phyloP scores from a whole-genome alignment of 2,329 filamentous ascomycete species.

The Claviceps purpurea region DNA sequence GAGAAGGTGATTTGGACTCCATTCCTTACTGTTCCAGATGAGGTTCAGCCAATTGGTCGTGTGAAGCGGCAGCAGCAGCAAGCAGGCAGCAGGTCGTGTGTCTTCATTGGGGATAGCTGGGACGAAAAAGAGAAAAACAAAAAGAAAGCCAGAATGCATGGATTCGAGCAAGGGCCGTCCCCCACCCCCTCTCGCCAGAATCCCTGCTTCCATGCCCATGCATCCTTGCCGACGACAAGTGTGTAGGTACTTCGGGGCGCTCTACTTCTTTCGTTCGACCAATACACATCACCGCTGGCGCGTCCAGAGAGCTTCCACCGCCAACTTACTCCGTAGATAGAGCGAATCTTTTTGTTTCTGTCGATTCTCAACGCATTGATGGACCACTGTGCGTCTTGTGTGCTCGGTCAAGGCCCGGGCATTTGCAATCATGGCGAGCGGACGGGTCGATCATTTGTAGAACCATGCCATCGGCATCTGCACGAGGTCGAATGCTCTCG shows the following conservation, averaged over 20 bases:
- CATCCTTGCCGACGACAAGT: constrained; percentile 6
- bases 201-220: neutral
- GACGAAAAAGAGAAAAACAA: neutral
- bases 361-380: constrained; percentile 1
- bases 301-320: neutral
- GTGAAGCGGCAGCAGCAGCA: no score
- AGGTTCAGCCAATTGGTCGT: neutral
- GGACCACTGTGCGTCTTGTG: constrained; percentile 1
- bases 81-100: neutral
- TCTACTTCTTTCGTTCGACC: constrained; percentile 4
- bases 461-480: constrained; percentile 3
- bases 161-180: neutral
- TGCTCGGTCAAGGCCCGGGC: constrained; percentile 5
- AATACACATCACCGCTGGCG: neutral
- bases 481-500: constrained; percentile 3
- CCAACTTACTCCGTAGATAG: no score
- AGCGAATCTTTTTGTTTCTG: neutral
- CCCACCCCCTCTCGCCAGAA: neutral
- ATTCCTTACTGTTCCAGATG: neutral
- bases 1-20: neutral
- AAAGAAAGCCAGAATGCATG: neutral
- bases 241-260: constrained; percentile 2
- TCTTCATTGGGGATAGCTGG: neutral
- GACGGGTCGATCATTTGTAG: neutral
- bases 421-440: neutral